phyloP scores from a whole-genome alignment of 148 eudicot species.

The Rhododendron ferrugineum region DNA sequence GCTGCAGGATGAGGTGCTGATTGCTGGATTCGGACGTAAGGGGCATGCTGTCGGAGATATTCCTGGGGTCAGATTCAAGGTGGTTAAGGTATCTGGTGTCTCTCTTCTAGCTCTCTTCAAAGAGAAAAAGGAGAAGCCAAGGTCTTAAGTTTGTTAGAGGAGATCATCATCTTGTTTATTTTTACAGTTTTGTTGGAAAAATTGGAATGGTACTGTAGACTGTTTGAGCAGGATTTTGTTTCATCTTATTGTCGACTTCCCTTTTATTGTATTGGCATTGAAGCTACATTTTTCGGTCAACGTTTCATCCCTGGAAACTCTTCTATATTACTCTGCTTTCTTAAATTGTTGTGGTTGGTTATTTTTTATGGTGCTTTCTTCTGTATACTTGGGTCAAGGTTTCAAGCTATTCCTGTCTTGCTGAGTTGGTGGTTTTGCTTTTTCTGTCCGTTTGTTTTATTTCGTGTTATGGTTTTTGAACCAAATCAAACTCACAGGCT shows the following conservation, averaged over 20 bases:
- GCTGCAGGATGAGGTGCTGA: slow-evolving; percentile 79
- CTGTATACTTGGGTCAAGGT: background rate
- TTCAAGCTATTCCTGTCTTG: background rate
- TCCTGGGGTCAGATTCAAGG: slow-evolving; percentile 98
- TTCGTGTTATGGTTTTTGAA: background rate
- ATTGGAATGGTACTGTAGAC: background rate
- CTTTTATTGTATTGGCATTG: slow-evolving; percentile 1
- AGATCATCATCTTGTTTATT: background rate
- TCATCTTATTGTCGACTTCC: slow-evolving; percentile 4
- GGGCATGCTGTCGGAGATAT: slow-evolving; percentile 99
- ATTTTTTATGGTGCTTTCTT: background rate
- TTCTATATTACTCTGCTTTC: background rate
- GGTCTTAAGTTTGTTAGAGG: slow-evolving; percentile 45
- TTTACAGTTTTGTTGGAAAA: background rate
- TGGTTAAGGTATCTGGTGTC: slow-evolving; percentile 96
- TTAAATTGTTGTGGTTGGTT: background rate
- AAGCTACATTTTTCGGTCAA: background rate
- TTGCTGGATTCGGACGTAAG: slow-evolving; percentile 94
- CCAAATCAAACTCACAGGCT: background rate
- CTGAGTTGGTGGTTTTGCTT: background rate
- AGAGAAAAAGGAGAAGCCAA: slow-evolving; percentile 95
- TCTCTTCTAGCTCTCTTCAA: slow-evolving; percentile 90
- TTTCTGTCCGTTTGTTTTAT: background rate
- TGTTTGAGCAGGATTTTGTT: slow-evolving; percentile 11
- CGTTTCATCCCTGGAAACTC: background rate